phyloP scores from a whole-genome alignment of 257 asterid genomes.

The Schizonepeta tenuifolia region DNA sequence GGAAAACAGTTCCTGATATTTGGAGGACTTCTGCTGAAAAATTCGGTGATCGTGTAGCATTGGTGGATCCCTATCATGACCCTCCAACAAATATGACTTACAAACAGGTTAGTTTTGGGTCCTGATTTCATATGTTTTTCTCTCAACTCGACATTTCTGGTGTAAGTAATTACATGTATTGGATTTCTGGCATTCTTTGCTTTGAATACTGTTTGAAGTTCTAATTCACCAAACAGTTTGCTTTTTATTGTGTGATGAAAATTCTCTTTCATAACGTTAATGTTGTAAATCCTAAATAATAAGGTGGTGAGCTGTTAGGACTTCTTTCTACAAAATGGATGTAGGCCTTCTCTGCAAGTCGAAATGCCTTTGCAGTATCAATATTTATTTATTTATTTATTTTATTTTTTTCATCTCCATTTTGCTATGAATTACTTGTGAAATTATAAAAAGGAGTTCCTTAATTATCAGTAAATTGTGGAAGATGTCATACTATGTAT shows the following conservation, averaged over 20 bases:
- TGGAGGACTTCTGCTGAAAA: conserved; percentile 85
- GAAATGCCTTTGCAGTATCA: neutral
- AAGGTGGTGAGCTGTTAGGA: neutral
- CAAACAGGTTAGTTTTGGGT: conserved; percentile 56
- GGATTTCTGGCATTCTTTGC: neutral
- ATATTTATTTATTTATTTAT: neutral
- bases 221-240: neutral
- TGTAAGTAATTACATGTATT: conserved; percentile 8
- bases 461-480: too few relatives aligned
- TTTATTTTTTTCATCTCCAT: neutral
- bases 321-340: neutral
- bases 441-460: neutral
- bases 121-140: conserved; percentile 10
- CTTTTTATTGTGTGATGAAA: neutral
- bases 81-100: conserved; percentile 83
- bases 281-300: neutral
- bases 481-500: too few relatives aligned
- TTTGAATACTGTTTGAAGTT: neutral
- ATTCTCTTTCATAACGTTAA: neutral
- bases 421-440: neutral
- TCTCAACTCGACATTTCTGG: neutral
- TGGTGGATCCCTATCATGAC: conserved; percentile 84
- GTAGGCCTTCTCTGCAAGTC: neutral
- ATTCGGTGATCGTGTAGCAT: conserved; percentile 72
- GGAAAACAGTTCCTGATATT: conserved; percentile 87